These are phyloP conservation scores for Epichloe baconii DNA, from an alignment of 2,329 filamentous ascomycete species.

Conservation along the genomic window DNA sequence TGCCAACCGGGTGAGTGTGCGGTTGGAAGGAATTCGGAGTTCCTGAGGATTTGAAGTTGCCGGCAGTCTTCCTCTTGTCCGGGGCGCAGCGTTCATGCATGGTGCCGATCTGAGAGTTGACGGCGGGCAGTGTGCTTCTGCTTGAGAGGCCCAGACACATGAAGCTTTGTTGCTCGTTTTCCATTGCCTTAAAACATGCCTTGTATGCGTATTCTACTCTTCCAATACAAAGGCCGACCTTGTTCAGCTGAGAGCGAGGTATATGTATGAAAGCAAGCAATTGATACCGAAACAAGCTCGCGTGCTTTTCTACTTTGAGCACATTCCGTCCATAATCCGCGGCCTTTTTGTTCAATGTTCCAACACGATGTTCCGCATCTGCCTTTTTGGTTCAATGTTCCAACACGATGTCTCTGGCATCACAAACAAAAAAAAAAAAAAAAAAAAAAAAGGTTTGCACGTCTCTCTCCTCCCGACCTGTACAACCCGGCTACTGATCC, in stretches of 20 bases:
- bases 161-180: background rate
- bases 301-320: background rate
- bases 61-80: constrained; percentile 59
- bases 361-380: background rate
- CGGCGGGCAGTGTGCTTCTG: constrained; percentile 42
- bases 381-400: too few species aligned
- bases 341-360: too few species aligned
- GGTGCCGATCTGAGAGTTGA: constrained; percentile 59
- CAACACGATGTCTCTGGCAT: background rate
- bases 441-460: background rate
- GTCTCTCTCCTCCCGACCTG: background rate
- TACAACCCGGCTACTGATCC: too few species aligned
- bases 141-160: background rate
- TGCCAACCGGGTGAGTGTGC: constrained; percentile 24
- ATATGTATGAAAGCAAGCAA: background rate
- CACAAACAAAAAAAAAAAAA: background rate
- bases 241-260: too few species aligned
- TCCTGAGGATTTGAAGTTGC: constrained; percentile 46
- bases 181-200: too few species aligned
- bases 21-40: background rate
- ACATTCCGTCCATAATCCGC: background rate
- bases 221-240: too few species aligned
- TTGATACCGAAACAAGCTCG: background rate
- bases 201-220: too few species aligned
- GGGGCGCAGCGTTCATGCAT: constrained; percentile 66